phyloP scores from a whole-genome alignment of 331 rosid species.

The Spiraea crenata region DNA sequence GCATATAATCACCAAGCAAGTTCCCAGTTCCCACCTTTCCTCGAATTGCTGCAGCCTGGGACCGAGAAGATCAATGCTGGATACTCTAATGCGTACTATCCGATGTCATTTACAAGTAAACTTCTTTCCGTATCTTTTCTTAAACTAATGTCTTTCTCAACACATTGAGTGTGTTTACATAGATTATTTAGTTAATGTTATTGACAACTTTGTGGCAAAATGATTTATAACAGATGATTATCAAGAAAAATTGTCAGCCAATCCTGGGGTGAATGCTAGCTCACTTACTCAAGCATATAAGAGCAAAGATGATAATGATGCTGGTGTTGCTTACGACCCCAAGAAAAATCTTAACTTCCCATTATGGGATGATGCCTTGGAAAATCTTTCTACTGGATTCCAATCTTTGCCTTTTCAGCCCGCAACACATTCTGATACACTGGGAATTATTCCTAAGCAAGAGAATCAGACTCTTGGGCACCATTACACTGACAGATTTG shows the following conservation, averaged over 20 bases:
- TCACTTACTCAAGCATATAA: slow-evolving; percentile 39
- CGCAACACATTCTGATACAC: slow-evolving; percentile 31
- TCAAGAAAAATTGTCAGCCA: slow-evolving; percentile 41
- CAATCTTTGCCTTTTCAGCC: slow-evolving; percentile 47
- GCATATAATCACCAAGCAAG: slow-evolving; percentile 52
- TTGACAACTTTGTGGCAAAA: background rate
- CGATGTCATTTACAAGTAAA: slow-evolving; percentile 45
- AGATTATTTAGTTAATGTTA: background rate
- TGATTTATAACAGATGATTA: slow-evolving; percentile 39
- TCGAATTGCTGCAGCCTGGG: slow-evolving; percentile 42
- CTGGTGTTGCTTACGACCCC: slow-evolving; percentile 38
- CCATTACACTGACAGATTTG: slow-evolving; percentile 31
- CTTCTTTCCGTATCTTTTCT: slow-evolving; percentile 19
- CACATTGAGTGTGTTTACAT: background rate
- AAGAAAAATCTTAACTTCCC: slow-evolving; percentile 34
- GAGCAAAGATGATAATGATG: slow-evolving; percentile 31
- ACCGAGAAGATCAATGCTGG: slow-evolving; percentile 37
- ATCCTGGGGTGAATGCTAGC: slow-evolving; percentile 38
- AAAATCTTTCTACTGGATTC: slow-evolving; percentile 32
- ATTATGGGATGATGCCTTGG: slow-evolving; percentile 43
- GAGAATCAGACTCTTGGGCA: slow-evolving; percentile 40
- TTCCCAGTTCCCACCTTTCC: slow-evolving; percentile 42
- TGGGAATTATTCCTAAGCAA: slow-evolving; percentile 39
- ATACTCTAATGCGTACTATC: slow-evolving; percentile 36
- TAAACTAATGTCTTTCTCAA: slow-evolving; percentile 7